A percentile compares a stretch with the other conserved stretches of the same genome.
phyloP scores from a whole-genome alignment of 257 asterid species.

The Nicotiana otophora region DNA sequence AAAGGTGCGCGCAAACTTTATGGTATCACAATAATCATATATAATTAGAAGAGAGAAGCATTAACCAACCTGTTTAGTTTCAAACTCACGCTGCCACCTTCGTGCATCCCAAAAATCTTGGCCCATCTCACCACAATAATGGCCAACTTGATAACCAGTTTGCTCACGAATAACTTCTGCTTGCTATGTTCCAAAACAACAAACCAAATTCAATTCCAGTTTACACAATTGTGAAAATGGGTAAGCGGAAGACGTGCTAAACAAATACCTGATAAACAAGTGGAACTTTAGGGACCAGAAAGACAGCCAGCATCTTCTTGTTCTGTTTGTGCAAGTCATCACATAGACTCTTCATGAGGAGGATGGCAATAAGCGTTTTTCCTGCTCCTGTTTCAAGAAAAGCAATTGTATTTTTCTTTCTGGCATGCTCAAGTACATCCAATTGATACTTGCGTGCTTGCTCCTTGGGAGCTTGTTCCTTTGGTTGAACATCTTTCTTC shows the following conservation, averaged over 20 bases:
- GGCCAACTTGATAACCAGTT: constrained; percentile 92
- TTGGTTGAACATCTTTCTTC: constrained; percentile 45
- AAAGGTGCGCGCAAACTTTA: neutral
- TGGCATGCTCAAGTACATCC: constrained; percentile 98
- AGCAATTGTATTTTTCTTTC: constrained; percentile 80
- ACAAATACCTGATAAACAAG: constrained; percentile 88
- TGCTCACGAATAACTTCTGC: constrained; percentile 95
- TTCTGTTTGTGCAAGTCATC: constrained; percentile 56
- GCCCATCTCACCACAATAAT: constrained; percentile 99
- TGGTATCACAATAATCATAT: neutral
- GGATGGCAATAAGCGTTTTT: constrained; percentile 89
- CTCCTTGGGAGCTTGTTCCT: constrained; percentile 69
- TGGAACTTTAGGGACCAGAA: constrained; percentile 98
- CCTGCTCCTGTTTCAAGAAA: constrained; percentile 99
- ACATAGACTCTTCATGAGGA: constrained; percentile 75
- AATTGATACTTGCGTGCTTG: constrained; percentile 92
- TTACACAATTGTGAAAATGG: neutral
- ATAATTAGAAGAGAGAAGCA: constrained; percentile 1
- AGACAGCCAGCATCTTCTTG: constrained; percentile 87
- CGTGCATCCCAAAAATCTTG: constrained; percentile 99
- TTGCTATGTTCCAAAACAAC: constrained; percentile 53
- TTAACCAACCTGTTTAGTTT: constrained; percentile 75
- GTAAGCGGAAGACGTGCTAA: neutral
- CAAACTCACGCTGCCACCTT: constrained; percentile 96
- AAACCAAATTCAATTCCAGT: neutral